These are phyloP conservation scores for Pseudozyma thailandica DNA, from an alignment of 1,284 basidiomycete species.

Conservation along the genomic window DNA sequence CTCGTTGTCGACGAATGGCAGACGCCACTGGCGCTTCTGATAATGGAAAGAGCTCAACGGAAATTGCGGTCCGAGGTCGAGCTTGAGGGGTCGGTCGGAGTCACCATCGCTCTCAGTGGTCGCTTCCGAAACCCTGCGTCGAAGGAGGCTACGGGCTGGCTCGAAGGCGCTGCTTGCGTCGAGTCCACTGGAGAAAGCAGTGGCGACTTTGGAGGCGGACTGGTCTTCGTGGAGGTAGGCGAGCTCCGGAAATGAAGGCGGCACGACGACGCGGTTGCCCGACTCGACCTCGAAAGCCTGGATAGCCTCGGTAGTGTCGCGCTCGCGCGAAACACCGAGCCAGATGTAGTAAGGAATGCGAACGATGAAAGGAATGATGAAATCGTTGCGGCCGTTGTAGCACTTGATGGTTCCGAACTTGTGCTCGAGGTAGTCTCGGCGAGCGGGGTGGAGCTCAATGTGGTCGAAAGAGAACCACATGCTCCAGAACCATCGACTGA, in stretches of 20 bases:
- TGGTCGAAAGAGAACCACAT: conserved; percentile 80
- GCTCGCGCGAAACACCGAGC: conserved; percentile 77
- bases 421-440: conserved; percentile 79
- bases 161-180: conserved; percentile 60
- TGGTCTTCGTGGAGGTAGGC: conserved; percentile 41
- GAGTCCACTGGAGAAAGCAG: conserved; percentile 62
- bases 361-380: conserved; percentile 77
- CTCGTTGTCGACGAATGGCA: conserved; percentile 81
- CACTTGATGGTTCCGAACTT: conserved; percentile 77
- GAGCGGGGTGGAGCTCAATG: conserved; percentile 77
- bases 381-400: conserved; percentile 80
- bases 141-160: conserved; percentile 60
- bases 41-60: conserved; percentile 82
- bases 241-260: conserved; percentile 66
- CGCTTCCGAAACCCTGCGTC: conserved; percentile 68
- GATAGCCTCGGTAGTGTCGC: conserved; percentile 74
- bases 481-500: conserved; percentile 78
- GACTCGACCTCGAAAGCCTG: conserved; percentile 79
- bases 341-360: conserved; percentile 80
- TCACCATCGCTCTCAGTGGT: conserved; percentile 69
- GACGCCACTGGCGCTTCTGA: conserved; percentile 73
- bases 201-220: conserved; percentile 42
- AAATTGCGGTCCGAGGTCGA: conserved; percentile 57
- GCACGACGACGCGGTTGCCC: conserved; percentile 72
- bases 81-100: conserved; percentile 63